Evolutionary conservation across 1,284 basidiomycete species (phyloP).

Genomic region (Tilletia horrida): DNA sequence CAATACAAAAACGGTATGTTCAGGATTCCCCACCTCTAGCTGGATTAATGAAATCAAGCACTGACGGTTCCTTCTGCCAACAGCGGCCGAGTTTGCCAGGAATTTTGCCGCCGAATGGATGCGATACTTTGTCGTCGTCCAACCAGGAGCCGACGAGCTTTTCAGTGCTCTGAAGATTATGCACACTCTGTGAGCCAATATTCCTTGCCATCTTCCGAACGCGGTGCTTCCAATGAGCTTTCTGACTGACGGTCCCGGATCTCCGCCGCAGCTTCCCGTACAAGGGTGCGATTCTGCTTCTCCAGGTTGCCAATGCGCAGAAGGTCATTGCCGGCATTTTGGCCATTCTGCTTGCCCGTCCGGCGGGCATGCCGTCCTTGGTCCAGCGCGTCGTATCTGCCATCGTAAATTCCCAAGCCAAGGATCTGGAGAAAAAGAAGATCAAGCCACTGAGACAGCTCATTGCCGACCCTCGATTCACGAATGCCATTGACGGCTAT

Average conservation of each 20-base stretch:
- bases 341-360: constrained; percentile 46
- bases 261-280: constrained; percentile 35
- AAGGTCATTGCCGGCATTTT: constrained; percentile 50
- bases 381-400: constrained; percentile 48
- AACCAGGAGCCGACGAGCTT: constrained; percentile 2
- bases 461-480: constrained; percentile 42
- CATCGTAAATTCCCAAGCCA: constrained; percentile 39
- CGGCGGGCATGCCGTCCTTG: constrained; percentile 49
- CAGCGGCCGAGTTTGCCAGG: constrained; percentile 19
- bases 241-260: not conserved
- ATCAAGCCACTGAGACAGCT: constrained; percentile 44
- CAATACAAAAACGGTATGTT: constrained; percentile 45
- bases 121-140: constrained; percentile 10
- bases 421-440: constrained; percentile 44
- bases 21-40: too few species aligned
- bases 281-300: constrained; percentile 53
- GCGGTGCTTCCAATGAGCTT: too few species aligned
- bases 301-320: constrained; percentile 49
- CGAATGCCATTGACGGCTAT: constrained; percentile 48
- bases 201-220: too few species aligned
- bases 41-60: too few species aligned
- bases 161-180: constrained; percentile 8
- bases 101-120: not conserved
- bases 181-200: not conserved
- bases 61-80: too few species aligned